These are phyloP conservation scores for Wickerhamomyces sp. DNA, from an alignment of 1,139 yeast genomes.

Conservation along the genomic window DNA sequence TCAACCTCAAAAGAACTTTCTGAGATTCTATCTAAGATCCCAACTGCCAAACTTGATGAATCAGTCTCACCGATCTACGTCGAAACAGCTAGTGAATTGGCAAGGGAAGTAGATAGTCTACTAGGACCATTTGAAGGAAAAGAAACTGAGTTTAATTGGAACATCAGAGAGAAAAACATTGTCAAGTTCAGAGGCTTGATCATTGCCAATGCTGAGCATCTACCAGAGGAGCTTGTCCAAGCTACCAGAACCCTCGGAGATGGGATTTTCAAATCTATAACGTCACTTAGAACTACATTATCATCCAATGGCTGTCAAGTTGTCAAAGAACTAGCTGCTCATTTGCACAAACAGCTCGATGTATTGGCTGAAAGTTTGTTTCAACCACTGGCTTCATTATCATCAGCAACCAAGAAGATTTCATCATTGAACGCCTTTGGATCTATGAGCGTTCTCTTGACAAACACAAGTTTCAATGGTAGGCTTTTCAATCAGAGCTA, in stretches of 20 bases:
- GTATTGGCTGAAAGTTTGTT: conserved; percentile 57
- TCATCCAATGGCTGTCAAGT: conserved; percentile 73
- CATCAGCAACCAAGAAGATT: conserved; percentile 75
- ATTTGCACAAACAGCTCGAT: conserved; percentile 49
- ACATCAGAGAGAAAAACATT: conserved; percentile 58
- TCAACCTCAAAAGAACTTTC: conserved; percentile 9
- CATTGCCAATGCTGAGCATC: conserved; percentile 51
- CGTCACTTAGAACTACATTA: conserved; percentile 79
- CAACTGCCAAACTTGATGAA: conserved; percentile 17
- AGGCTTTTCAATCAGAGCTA: conserved; percentile 50
- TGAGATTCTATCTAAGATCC: conserved; percentile 12
- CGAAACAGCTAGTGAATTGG: conserved; percentile 30
- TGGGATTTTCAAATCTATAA: conserved; percentile 62
- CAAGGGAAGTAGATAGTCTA: conserved; percentile 33
- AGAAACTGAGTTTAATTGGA: conserved; percentile 92
- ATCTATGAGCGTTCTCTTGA: conserved; percentile 57
- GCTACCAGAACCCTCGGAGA: conserved; percentile 38
- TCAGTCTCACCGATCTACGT: conserved; percentile 24
- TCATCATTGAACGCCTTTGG: conserved; percentile 73
- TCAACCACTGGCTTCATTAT: conserved; percentile 52
- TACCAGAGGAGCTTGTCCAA: conserved; percentile 37
- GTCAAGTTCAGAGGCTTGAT: conserved; percentile 52
- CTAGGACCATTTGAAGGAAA: conserved; percentile 55
- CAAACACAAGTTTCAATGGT: conserved; percentile 49
- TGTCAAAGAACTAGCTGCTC: conserved; percentile 64